Evolutionary conservation across 2,329 filamentous ascomycete genomes (phyloP), one percentile per base, ranked within the genome.

Genomic region (Phialophora chinensis): DNA sequence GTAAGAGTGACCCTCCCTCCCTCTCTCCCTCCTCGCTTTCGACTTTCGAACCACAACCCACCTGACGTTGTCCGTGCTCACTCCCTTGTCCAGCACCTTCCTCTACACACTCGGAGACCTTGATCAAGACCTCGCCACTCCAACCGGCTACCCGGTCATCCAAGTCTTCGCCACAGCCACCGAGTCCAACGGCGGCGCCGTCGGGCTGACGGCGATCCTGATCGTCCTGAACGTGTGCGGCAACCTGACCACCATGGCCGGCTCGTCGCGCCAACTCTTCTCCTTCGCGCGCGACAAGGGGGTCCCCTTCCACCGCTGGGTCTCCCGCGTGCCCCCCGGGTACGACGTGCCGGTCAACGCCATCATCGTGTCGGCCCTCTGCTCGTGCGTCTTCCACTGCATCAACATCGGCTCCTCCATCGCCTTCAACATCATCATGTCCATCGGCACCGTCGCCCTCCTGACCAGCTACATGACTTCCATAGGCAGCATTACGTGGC

Each of bases 371-470:
- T 74, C 84, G 7, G 79, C 79, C 0, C 74, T 84, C 6, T 83
- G 77, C n/a, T 79, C 71, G 62, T 82, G 78, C 54, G 74, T 73
- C 69, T 75, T 80, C 62, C 84, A 82, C 70, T 62, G 62, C 73
- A 85, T 86, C 74, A 84, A 84, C 72, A 82, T 86, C 52, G 83
- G 82, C 25, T 84, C 81, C 5, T 69, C 77, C 4, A 77, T 80
- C 5, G 84, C 84, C 6, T 84, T 86, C 73, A 82, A 84, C 71
- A 82, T 81, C 61, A 83, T 86, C 61, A 79, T 81, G 17, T 84
- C 82, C 1, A 77, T 87, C 0, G 79, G 79, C 12, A 77, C 82
- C 38, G 80, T 79, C 3, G 80, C 81, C 0, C 76, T 85, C 8
- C 78, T 85, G 57, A 80, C 78, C 59, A 84, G 82, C 5, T 86